Conservation (phyloP, 345 rosid genomes). For the Euphorbia peplus region DNA sequence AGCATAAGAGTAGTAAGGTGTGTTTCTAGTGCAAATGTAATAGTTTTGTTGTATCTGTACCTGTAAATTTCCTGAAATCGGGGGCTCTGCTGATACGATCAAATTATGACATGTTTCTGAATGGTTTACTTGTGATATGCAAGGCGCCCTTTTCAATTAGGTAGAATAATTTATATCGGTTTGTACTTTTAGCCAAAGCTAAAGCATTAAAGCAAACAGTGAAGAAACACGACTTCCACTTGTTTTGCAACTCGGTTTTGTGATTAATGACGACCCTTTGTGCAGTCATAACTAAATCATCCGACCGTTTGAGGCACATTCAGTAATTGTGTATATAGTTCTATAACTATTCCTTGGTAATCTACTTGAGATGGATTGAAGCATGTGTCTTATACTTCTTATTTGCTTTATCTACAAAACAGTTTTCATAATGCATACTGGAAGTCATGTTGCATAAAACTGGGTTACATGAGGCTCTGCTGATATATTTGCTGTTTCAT, state of each 20-base stretch:
- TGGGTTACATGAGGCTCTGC: too few species aligned
- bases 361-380: too few species aligned
- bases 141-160: neutral
- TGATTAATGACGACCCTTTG: neutral
- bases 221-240: neutral
- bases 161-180: neutral
- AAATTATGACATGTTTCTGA: neutral
- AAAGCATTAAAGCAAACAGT: neutral
- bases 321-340: neutral
- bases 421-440: too few species aligned
- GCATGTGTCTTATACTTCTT: too few species aligned
- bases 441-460: too few species aligned
- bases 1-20: neutral
- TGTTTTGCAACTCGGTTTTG: too few species aligned
- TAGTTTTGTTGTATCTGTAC: conserved; percentile 3
- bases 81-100: neutral
- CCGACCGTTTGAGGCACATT: neutral
- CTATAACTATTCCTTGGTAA: too few species aligned
- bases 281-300: neutral
- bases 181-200: neutral
- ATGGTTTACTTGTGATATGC: neutral
- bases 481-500: too few species aligned
- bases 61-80: neutral
- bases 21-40: neutral
- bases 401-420: too few species aligned